A percentile compares a stretch with the other conserved stretches of the same genome.
Conservation (phyloP, 352 stramenopile species). For the Pythium brassicae region DNA sequence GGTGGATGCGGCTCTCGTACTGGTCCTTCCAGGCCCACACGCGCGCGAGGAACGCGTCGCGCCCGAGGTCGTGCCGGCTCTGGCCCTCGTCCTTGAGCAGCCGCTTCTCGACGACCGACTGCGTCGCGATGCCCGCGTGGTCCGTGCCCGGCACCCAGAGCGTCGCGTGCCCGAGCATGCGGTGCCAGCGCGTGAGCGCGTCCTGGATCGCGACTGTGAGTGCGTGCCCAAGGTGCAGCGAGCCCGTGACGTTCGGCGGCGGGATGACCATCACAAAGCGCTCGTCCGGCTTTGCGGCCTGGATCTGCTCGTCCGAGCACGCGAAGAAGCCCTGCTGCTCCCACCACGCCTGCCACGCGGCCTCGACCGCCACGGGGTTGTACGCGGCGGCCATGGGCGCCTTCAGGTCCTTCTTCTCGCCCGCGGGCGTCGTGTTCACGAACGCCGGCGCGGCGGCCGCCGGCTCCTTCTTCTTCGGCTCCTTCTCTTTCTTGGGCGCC, state of each 20-base stretch:
- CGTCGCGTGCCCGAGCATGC: constrained; percentile 97
- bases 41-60: constrained; percentile 92
- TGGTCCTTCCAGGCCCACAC: constrained; percentile 98
- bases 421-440: constrained; percentile 93
- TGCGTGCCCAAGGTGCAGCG: constrained; percentile 97
- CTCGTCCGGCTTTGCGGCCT: constrained; percentile 71
- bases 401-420: constrained; percentile 93
- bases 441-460: constrained; percentile 44
- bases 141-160: constrained; percentile 97
- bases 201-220: constrained; percentile 98
- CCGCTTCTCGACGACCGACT: constrained; percentile 90
- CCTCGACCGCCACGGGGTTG: constrained; percentile 95
- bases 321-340: constrained; percentile 95
- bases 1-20: constrained; percentile 83
- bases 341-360: constrained; percentile 99
- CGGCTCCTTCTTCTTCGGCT: constrained; percentile 68
- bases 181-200: constrained; percentile 96
- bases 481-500: constrained; percentile 85
- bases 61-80: constrained; percentile 84
- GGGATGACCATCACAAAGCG: constrained; percentile 98
- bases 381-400: constrained; percentile 93
- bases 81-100: constrained; percentile 82
- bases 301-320: constrained; percentile 86
- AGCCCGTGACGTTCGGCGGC: constrained; percentile 82
- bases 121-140: constrained; percentile 99